These are phyloP conservation scores for Pseudozyma pruni DNA, from an alignment of 1,284 basidiomycete species.

Conservation along the genomic window DNA sequence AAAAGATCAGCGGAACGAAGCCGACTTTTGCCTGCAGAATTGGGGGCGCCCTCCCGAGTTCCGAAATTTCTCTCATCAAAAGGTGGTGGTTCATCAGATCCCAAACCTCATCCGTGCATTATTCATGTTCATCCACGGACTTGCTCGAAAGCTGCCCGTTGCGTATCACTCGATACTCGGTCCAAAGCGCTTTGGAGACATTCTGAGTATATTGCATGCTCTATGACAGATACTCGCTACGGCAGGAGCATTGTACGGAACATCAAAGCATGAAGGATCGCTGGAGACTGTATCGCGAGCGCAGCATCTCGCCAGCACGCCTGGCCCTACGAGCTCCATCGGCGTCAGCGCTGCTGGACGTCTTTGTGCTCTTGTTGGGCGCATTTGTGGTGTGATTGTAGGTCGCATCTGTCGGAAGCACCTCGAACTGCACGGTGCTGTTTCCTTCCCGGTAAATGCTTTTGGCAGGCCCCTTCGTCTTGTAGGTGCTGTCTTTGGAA, in stretches of 20 bases:
- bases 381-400: slow-evolving; percentile 46
- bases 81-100: too few species aligned
- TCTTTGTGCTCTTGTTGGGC: slow-evolving; percentile 18
- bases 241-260: too few species aligned
- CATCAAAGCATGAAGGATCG: slow-evolving; percentile 19
- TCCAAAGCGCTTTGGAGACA: too few species aligned
- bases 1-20: slow-evolving; percentile 3
- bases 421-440: slow-evolving; percentile 37
- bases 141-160: too few species aligned
- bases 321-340: slow-evolving; percentile 1
- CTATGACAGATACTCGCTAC: neutral
- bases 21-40: slow-evolving; percentile 11
- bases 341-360: neutral
- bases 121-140: neutral
- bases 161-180: too few species aligned
- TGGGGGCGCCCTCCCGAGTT: slow-evolving; percentile 4
- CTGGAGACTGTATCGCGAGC: slow-evolving; percentile 27
- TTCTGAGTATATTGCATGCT: too few species aligned
- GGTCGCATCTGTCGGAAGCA: slow-evolving; percentile 21
- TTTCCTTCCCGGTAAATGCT: slow-evolving; percentile 44
- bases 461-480: slow-evolving; percentile 25
- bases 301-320: slow-evolving; percentile 23
- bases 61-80: neutral
- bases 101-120: too few species aligned
- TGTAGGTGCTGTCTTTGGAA: slow-evolving; percentile 18